A percentile compares a stretch with the other conserved stretches of the same genome.
These are phyloP conservation scores for Selenicereus undatus DNA, from an alignment of 148 eudicot genomes.

Conservation along the genomic window DNA sequence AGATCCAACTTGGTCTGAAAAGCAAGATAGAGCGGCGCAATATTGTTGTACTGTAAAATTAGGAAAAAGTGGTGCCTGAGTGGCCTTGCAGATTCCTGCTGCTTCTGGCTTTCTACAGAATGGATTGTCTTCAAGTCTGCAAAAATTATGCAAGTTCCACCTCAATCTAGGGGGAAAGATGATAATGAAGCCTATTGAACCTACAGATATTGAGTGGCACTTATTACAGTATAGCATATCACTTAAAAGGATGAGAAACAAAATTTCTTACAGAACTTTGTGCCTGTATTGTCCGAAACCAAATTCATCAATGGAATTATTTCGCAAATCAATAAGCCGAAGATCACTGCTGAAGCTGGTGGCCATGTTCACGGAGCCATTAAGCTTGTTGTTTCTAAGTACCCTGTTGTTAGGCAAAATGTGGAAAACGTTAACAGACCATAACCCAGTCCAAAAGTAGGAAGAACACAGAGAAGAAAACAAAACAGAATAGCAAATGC, in stretches of 20 bases:
- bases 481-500: background rate
- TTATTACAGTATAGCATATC: background rate
- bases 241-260: background rate
- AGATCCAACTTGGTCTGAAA: constrained; percentile 33
- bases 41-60: constrained; percentile 19
- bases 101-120: constrained; percentile 45
- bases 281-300: constrained; percentile 26
- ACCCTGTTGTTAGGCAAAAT: constrained; percentile 36
- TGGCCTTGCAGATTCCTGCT: constrained; percentile 38
- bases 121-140: constrained; percentile 63
- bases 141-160: constrained; percentile 16
- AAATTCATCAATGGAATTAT: constrained; percentile 45
- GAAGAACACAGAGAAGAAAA: background rate
- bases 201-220: background rate
- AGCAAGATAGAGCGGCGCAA: constrained; percentile 45
- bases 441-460: background rate
- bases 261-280: constrained; percentile 33
- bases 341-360: constrained; percentile 37
- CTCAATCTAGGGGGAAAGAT: background rate
- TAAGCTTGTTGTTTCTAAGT: constrained; percentile 57
- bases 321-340: constrained; percentile 44
- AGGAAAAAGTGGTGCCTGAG: constrained; percentile 19
- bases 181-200: background rate
- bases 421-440: background rate
- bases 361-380: constrained; percentile 51